Evolutionary conservation across 768 basidiomycete species (phyloP).

Genomic region (Lepiota venenata): DNA sequence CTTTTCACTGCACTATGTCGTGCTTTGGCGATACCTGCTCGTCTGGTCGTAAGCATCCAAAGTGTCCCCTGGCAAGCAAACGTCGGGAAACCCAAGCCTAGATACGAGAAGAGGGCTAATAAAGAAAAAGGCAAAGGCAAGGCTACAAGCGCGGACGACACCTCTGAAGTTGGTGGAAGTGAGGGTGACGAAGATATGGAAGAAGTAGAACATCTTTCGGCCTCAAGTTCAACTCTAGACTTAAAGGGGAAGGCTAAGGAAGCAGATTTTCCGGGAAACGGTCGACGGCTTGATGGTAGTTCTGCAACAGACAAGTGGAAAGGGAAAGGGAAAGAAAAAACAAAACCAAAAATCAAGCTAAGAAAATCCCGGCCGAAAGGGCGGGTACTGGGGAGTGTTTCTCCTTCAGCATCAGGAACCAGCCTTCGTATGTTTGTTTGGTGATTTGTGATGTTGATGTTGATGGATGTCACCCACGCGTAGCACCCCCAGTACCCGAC

Average conservation of each 20-base stretch:
- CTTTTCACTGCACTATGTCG: conserved; percentile 90
- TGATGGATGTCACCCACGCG: neutral
- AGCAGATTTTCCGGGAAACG: conserved; percentile 31
- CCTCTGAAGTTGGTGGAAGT: conserved; percentile 23
- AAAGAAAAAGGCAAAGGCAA: conserved; percentile 34
- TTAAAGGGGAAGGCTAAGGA: conserved; percentile 30
- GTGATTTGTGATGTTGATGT: neutral
- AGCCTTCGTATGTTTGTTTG: conserved; percentile 19
- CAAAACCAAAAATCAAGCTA: conserved; percentile 51
- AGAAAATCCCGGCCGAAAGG: conserved; percentile 54
- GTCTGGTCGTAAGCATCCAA: conserved; percentile 88
- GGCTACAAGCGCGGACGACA: conserved; percentile 1
- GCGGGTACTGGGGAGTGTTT: conserved; percentile 33
- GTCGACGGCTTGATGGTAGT: conserved; percentile 38
- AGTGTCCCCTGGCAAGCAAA: conserved; percentile 86
- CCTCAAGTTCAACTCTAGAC: conserved; percentile 22
- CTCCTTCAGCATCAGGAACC: conserved; percentile 18
- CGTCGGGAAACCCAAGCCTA: conserved; percentile 53
- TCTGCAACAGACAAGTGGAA: conserved; percentile 45
- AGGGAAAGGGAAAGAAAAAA: conserved; percentile 58
- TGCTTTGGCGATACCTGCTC: conserved; percentile 79
- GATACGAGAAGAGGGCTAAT: conserved; percentile 33
- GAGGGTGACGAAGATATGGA: conserved; percentile 25
- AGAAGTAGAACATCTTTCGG: conserved; percentile 22
- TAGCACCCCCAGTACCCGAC: conserved; percentile 50